Evolutionary conservation across 106 monocot species (phyloP).

Genomic region (Iris macrosiphon): DNA sequence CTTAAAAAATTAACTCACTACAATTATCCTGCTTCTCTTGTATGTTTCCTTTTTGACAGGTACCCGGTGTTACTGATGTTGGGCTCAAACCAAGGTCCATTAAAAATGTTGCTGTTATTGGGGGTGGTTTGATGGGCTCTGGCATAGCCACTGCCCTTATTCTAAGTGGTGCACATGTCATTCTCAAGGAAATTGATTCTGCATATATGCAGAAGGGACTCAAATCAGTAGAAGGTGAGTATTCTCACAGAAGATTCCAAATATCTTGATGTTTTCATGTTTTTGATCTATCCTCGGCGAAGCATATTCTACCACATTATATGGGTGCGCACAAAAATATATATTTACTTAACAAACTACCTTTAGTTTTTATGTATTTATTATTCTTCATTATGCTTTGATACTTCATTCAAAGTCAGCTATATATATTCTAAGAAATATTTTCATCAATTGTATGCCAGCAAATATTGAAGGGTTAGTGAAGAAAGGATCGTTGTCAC

Average conservation of each 20-base stretch:
- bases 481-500: conserved; percentile 63
- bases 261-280: background rate
- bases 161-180: conserved; percentile 45
- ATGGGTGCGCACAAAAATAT: too few species aligned
- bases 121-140: conserved; percentile 96
- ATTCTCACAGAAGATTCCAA: background rate
- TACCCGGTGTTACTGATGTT: conserved; percentile 79
- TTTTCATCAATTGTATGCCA: background rate
- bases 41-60: conserved; percentile 27
- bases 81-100: conserved; percentile 71
- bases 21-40: too few species aligned
- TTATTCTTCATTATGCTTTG: background rate
- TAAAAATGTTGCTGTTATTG: conserved; percentile 81
- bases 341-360: too few species aligned
- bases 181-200: conserved; percentile 78
- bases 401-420: background rate
- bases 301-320: too few species aligned
- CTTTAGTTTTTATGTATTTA: too few species aligned
- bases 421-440: conserved; percentile 2
- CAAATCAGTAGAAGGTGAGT: conserved; percentile 60
- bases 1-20: background rate
- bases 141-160: conserved; percentile 88
- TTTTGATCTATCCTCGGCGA: background rate
- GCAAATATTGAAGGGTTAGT: conserved; percentile 73
- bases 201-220: conserved; percentile 64